Base-by-base conservation (phyloP, 805 yeast genomes). In the Yarrowia sp. region DNA sequence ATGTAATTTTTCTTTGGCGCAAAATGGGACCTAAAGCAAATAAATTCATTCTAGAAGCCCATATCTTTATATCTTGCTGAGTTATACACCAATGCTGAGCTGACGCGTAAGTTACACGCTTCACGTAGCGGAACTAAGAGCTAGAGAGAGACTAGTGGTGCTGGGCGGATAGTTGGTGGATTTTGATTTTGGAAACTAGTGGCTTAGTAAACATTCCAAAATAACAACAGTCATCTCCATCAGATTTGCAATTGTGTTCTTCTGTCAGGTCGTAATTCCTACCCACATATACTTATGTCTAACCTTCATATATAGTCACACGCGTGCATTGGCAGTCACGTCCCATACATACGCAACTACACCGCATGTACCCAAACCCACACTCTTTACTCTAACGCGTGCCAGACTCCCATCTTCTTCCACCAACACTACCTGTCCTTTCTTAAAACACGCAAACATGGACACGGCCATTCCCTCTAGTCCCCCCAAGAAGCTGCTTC, bases 401-500 rank as follows among this genome's bases (percentile, higher is more conserved):
- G 11, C 54, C 8, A 17, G 11, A 17, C 22, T 36, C 22, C 41
- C 21, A 17, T 30, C 54, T 19, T 48, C 54, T 19, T 26, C 19
- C 22, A 16, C n/a, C 17, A 19, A n/a, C 33, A 46, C 9, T 36
- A 46, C 32, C 4, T 1, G 16, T 19, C 22, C 19, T 8, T 8
- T 8, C 30, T 26, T 8, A 44, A 44, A 24, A 26, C 24, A 30
- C 9, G 28, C 36, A 28, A 46, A n/a, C 40, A 35, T 35, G 21
- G 21, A 35, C 40, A 35, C 40, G 17, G 48, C n/a, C 48, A 38
- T 54, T 11, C 46, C 61, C 28, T 54, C 61, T 7, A 54, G 61
- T 14, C 61, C 61, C 22, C 61, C 46, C 26, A 54, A 54, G 35
- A 54, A 54, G 33, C 30, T 58, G 40, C 51, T 58, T 2, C 63